Conservation (phyloP, 2,329 filamentous ascomycete genomes). For the Verticillium zaregamsianum region DNA sequence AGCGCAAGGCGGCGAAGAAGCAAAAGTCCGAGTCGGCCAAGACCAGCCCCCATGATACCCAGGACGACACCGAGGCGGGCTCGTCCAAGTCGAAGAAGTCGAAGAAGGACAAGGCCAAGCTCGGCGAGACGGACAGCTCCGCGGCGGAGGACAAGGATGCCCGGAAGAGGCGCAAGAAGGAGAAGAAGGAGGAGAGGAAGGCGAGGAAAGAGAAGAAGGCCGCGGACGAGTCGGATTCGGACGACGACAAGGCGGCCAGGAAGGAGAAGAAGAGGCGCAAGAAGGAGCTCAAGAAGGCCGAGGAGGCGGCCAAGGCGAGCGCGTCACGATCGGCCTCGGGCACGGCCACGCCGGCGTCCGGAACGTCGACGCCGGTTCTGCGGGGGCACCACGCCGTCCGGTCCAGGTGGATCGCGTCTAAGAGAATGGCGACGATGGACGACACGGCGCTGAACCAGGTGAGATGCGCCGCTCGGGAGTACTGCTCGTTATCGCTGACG, state of each 20-base stretch:
- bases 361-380: conserved; percentile 38
- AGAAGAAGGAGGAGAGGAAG: conserved; percentile 18
- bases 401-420: conserved; percentile 82
- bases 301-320: conserved; percentile 26
- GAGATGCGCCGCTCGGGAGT: background rate
- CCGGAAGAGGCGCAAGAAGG: conserved; percentile 23
- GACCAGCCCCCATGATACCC: conserved; percentile 9
- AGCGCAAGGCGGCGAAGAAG: conserved; percentile 28
- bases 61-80: conserved; percentile 17
- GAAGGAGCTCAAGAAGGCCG: conserved; percentile 35
- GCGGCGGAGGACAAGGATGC: conserved; percentile 16
- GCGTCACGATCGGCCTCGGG: conserved; percentile 18
- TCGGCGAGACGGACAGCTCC: conserved; percentile 15
- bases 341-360: conserved; percentile 36
- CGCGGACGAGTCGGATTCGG: conserved; percentile 24
- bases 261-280: conserved; percentile 45
- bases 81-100: conserved; percentile 26
- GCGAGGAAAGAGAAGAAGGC: conserved; percentile 25
- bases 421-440: conserved; percentile 78
- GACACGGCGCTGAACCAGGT: conserved; percentile 83
- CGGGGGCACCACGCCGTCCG: conserved; percentile 68
- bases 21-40: conserved; percentile 9
- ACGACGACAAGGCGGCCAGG: conserved; percentile 38
- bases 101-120: conserved; percentile 26
- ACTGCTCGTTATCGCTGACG: background rate